Evolutionary conservation across 768 basidiomycete species (phyloP), one percentile per base, ranked within the genome.

Genomic region (Agrocybe pediades): DNA sequence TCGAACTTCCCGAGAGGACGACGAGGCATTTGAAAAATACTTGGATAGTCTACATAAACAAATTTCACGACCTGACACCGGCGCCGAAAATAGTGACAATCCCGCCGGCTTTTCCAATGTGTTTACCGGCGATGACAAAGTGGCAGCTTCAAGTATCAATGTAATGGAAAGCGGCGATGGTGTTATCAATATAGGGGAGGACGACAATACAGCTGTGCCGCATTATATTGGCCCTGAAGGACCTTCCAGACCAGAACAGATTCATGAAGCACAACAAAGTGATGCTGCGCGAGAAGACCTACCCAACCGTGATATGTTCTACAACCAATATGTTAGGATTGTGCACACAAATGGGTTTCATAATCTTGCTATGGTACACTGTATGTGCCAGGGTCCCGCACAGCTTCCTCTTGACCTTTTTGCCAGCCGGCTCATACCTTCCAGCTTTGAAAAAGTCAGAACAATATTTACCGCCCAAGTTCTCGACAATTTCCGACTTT

Each of bases 311-410:
- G 53, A 55, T 26, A 41, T 24, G 7, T 40, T 55, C 8, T 42
- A 55, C 17, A 55, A 55, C 17, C 11, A 40, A 21, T 55, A 55
- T 36, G 27, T 55, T 8, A 25, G 53, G 0, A 23, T 49, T 3
- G 20, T 55, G 15, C 53, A 55, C 15, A 47, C 21, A 1, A 53
- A 53, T 33, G 52, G 52, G 4, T 8, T 53, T 7, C 45, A 54
- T 41, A 45, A 46, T 26, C 9, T 47, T 5, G 45, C 52, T 5
- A 40, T 46, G 36, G 45, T 54, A 0, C 26, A 33, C 15, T 54
- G 52, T 41, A 11, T 15, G 1, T 53, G 52, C 36, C 29, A 17
- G 2, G 44, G 44, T 1, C 1, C 2, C 2, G 11, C 24, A 8
- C n/a, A 16, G 8, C 9, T 46, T 1, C 19, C 23, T 9, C 11